phyloP scores from a whole-genome alignment of 768 basidiomycete species.

The Neoboletus subvelutipes region DNA sequence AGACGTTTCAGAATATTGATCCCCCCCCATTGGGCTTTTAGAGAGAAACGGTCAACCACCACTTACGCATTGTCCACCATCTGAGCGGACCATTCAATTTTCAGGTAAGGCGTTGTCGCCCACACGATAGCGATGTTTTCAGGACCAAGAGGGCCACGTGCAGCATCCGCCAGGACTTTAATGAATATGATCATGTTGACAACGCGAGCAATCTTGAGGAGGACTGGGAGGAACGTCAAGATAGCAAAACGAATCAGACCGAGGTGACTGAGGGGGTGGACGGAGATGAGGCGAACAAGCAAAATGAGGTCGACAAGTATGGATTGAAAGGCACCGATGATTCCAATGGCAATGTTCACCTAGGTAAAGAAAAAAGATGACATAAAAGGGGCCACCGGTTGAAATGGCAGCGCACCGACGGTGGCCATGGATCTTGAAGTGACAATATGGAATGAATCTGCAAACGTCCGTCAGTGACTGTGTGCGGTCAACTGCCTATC shows the following conservation, averaged over 20 bases:
- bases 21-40: no score
- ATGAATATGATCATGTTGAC: slow-evolving; percentile 30
- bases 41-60: neutral
- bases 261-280: slow-evolving; percentile 24
- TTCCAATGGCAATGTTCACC: slow-evolving; percentile 30
- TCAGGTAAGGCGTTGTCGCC: slow-evolving; percentile 29
- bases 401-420: slow-evolving; percentile 12
- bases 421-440: slow-evolving; percentile 21
- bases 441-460: slow-evolving; percentile 32
- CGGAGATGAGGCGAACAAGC: slow-evolving; percentile 28
- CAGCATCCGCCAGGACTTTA: slow-evolving; percentile 21
- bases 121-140: slow-evolving; percentile 16
- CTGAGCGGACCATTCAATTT: no score
- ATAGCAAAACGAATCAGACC: slow-evolving; percentile 16
- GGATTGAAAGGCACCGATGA: slow-evolving; percentile 29
- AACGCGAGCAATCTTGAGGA: slow-evolving; percentile 31
- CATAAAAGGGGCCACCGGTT: neutral
- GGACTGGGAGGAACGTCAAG: slow-evolving; percentile 24
- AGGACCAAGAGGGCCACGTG: slow-evolving; percentile 19
- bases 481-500: neutral
- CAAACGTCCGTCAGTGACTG: neutral
- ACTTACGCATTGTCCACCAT: slow-evolving; percentile 32
- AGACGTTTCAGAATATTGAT: neutral
- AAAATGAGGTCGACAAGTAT: slow-evolving; percentile 32
- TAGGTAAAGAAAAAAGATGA: neutral